These are phyloP conservation scores for Hebeloma cylindrosporum DNA, from an alignment of 768 basidiomycete species.

Conservation along the genomic window DNA sequence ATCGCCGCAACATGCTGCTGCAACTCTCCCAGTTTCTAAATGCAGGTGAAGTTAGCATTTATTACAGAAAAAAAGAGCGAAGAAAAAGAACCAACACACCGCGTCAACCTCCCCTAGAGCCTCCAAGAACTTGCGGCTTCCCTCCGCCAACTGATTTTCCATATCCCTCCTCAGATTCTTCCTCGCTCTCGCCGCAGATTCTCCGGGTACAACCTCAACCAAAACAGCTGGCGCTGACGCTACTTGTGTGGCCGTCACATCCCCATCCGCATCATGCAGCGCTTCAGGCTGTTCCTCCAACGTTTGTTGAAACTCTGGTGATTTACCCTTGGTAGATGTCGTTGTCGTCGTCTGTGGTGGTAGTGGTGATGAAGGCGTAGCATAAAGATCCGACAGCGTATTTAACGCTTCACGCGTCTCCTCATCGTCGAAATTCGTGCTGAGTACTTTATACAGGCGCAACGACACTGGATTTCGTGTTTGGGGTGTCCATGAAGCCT, in stretches of 20 bases:
- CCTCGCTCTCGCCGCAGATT: slow-evolving; percentile 70
- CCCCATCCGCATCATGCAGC: slow-evolving; percentile 35
- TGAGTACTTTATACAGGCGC: slow-evolving; percentile 87
- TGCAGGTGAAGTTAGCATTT: too few species aligned
- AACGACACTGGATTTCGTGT: slow-evolving; percentile 75
- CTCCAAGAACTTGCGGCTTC: slow-evolving; percentile 78
- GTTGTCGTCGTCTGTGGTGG: too few species aligned
- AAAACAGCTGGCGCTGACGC: slow-evolving; percentile 8
- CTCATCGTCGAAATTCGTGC: slow-evolving; percentile 75
- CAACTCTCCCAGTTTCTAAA: slow-evolving; percentile 80
- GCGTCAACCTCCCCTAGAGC: slow-evolving; percentile 89
- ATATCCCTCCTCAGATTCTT: slow-evolving; percentile 83
- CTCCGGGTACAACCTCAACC: slow-evolving; percentile 48
- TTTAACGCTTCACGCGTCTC: slow-evolving; percentile 78
- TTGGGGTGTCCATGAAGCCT: slow-evolving; percentile 26
- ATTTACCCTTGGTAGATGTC: slow-evolving; percentile 37
- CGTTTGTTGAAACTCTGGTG: slow-evolving; percentile 25
- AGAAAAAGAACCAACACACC: slow-evolving; percentile 49
- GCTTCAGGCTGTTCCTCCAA: slow-evolving; percentile 27
- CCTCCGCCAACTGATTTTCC: slow-evolving; percentile 78
- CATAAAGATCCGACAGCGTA: slow-evolving; percentile 82
- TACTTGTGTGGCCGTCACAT: slow-evolving; percentile 13
- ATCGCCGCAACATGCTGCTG: slow-evolving; percentile 78
- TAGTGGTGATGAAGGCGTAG: too few species aligned
- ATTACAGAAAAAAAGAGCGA: slow-evolving; percentile 1